phyloP scores from a whole-genome alignment of 352 stramenopile genomes.

The Globisporangium viniferum region DNA sequence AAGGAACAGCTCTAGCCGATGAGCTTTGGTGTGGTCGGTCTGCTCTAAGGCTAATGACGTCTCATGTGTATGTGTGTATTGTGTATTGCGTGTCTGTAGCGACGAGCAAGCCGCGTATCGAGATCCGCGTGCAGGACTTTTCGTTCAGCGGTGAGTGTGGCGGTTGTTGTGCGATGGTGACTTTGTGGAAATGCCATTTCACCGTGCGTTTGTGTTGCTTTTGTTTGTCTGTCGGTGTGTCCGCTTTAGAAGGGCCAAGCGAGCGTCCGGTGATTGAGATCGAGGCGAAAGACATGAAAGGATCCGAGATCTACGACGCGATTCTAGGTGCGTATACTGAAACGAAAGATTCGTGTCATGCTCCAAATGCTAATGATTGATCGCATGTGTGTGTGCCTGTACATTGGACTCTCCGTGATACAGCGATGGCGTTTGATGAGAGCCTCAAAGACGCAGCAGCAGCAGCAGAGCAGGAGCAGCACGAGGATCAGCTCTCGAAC shows the following conservation, averaged over 20 bases:
- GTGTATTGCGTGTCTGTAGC: slow-evolving; percentile 12
- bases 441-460: neutral
- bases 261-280: slow-evolving; percentile 47
- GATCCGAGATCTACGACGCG: slow-evolving; percentile 47
- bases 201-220: neutral
- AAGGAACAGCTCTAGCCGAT: neutral
- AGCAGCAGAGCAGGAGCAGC: slow-evolving; percentile 30
- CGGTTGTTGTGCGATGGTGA: neutral
- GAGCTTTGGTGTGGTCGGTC: neutral
- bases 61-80: neutral
- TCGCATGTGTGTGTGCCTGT: slow-evolving; percentile 1
- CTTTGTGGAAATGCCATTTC: slow-evolving; percentile 6
- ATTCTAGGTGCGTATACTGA: slow-evolving; percentile 25
- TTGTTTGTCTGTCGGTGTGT: neutral
- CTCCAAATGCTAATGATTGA: neutral
- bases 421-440: slow-evolving; percentile 19
- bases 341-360: neutral
- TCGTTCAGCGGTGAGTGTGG: slow-evolving; percentile 17
- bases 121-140: slow-evolving; percentile 18
- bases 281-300: slow-evolving; percentile 46
- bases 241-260: slow-evolving; percentile 34
- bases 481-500: slow-evolving; percentile 35
- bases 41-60: neutral
- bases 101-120: slow-evolving; percentile 16
- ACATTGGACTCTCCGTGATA: neutral